Evolutionary conservation across 2,329 filamentous ascomycete genomes (phyloP), one percentile per base, ranked within the genome.

Genomic region (Colletotrichum chrysophilum): DNA sequence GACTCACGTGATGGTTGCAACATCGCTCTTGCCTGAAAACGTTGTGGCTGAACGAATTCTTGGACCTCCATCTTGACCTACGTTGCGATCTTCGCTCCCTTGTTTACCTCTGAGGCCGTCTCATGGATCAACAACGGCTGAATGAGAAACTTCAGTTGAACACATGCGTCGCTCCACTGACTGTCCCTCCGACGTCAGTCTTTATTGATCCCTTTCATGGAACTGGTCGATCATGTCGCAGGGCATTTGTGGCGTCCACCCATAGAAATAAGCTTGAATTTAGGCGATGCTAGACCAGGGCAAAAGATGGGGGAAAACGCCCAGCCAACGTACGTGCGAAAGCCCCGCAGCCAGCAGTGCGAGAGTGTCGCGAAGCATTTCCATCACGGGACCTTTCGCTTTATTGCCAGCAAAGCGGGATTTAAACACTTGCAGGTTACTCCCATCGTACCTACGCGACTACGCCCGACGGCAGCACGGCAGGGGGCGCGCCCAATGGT

Each of bases 251-350:
- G 43, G 43, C 43, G n/a, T 52, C 43, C n/a, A 4, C 21, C 43
- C 43, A 52, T 21, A 21, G 43, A 52, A 52, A 52, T 52, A 21
- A 52, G 43, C 43, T 52, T 52, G 43, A 52, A 13, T 52, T 52
- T 52, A 52, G 0, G 43, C n/a, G n/a, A 52, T 52, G n/a, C 10
- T 21, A 21, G n/a, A 7, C 43, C 43, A 48, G 5, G 43, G n/a
- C 43, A 0, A 52, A 52, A 52, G 43, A 21, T 0, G n/a, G 43
- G 43, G n/a, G 5, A 2, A 52, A 21, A 52, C n/a, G 43, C 43
- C n/a, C 43, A 52, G 43, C 43, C 43, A 52, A 48, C 7, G n/a
- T 52, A 48, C 7, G n/a, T 52, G 10, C 3, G 43, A 52, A 52
- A 7, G n/a, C 43, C 43, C 43, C 43, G n/a, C n/a, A 52, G n/a